phyloP scores from a whole-genome alignment of 2,329 filamentous ascomycete species.

The Fusarium pseudograminearum region DNA sequence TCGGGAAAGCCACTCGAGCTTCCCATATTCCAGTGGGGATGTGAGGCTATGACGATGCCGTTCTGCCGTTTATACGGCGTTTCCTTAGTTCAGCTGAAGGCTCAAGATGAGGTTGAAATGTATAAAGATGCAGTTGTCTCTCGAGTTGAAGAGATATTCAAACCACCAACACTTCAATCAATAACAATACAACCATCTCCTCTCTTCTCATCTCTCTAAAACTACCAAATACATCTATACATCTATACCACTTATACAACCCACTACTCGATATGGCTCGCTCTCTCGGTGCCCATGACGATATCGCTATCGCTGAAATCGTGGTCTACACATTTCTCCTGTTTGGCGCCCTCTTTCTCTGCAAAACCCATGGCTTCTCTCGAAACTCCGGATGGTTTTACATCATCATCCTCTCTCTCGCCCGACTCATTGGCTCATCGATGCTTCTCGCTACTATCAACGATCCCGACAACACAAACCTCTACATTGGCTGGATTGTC shows the following conservation, averaged over 20 bases:
- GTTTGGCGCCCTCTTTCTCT: slow-evolving; percentile 54
- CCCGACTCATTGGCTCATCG: slow-evolving; percentile 68
- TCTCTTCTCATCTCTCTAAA: background rate
- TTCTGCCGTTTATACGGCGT: slow-evolving; percentile 6
- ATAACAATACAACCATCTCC: slow-evolving; percentile 1
- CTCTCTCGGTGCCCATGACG: slow-evolving; percentile 48
- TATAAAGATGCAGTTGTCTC: slow-evolving; percentile 31
- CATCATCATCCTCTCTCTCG: slow-evolving; percentile 68
- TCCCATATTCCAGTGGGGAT: background rate
- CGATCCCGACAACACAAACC: slow-evolving; percentile 60
- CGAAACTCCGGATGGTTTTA: slow-evolving; percentile 72
- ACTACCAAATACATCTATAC: background rate
- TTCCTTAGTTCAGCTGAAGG: slow-evolving; percentile 3
- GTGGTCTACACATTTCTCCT: slow-evolving; percentile 49
- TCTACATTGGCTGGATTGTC: slow-evolving; percentile 52
- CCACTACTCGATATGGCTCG: slow-evolving; percentile 31
- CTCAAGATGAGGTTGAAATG: background rate
- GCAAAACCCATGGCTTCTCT: slow-evolving; percentile 61
- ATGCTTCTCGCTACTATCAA: slow-evolving; percentile 58
- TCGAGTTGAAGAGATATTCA: background rate
- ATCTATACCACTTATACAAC: background rate
- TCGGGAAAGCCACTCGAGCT: slow-evolving; percentile 18
- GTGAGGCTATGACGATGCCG: slow-evolving; percentile 29
- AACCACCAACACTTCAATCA: background rate
- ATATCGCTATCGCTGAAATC: slow-evolving; percentile 51